Evolutionary conservation across 768 basidiomycete genomes (phyloP), one percentile per base, ranked within the genome.

Genomic region (Mycena maculata): DNA sequence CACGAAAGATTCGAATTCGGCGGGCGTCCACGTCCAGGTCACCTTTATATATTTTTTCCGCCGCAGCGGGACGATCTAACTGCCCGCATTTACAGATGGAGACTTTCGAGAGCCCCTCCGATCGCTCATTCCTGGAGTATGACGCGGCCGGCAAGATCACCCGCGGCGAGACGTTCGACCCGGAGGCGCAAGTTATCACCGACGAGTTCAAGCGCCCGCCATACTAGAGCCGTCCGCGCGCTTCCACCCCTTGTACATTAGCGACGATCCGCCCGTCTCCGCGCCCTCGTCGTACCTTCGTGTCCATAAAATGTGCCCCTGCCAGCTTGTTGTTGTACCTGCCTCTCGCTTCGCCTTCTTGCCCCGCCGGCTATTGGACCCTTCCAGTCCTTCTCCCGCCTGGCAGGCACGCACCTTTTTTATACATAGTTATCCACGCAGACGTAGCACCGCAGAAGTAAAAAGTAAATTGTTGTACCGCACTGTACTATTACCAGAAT

Each of bases 151-250:
- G 90, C 41, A 83, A 84, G 36, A 65, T 84, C n/a, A 72, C 82
- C 36, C 83, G 81, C 65, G 70, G 73, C 22, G 84, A 85, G 54
- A 76, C 75, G 23, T 86, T 82, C 65, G 90, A 92, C 73, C 81
- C 85, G 11, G 90, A 92, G 76, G 82, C 87, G 20, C 88, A 89
- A 61, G 79, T 76, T 56, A 87, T 87, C 72, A 85, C 78, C 72
- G 80, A 84, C 60, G 90, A 92, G 67, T 90, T 90, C 83, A 91
- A 91, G 75, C 84, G 81, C 22, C 87, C 87, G 4, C 80, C 81
- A 13, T 83, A 83, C 55, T 82, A 76, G 47, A 39, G 15, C 16
- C 47, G 22, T 15, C 36, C 18, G 20, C 38, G 8, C 44, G 22
- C 27, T 28, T 36, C 5, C 20, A 33, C 45, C 23, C 33, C 31